Evolutionary conservation across 257 asterid genomes (phyloP).

Genomic region (Linderniella brevidens): DNA sequence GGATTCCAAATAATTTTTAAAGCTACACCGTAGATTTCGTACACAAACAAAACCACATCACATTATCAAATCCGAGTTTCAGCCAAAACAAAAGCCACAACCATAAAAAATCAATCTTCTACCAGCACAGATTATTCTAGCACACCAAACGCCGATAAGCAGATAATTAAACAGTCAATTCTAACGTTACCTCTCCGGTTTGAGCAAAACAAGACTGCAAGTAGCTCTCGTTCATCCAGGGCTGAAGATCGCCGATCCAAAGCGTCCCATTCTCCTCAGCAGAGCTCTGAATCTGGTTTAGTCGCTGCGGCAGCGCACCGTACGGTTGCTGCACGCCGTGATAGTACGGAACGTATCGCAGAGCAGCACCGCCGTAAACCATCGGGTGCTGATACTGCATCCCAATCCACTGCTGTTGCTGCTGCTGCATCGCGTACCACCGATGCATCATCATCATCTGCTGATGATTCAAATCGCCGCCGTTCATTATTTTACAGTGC

Average conservation of each 20-base stretch:
- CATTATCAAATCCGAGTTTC: too few relatives aligned
- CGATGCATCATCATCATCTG: too few relatives aligned
- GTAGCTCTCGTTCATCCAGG: constrained; percentile 92
- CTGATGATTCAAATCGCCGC: too few relatives aligned
- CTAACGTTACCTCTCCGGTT: constrained; percentile 46
- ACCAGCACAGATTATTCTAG: too few relatives aligned
- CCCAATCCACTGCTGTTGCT: constrained; percentile 34
- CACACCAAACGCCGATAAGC: too few relatives aligned
- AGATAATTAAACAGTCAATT: too few relatives aligned
- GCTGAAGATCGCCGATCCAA: constrained; percentile 99
- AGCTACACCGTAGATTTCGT: too few relatives aligned
- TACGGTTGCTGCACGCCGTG: constrained; percentile 41
- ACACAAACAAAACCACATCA: too few relatives aligned
- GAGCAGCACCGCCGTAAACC: constrained; percentile 52
- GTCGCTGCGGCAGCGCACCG: constrained; percentile 20
- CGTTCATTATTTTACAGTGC: too few relatives aligned
- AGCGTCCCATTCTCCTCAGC: constrained; percentile 76
- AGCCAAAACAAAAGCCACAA: too few relatives aligned
- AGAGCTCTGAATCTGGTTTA: constrained; percentile 34
- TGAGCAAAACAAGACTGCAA: constrained; percentile 66
- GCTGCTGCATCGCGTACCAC: constrained; percentile 15
- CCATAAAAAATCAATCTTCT: too few relatives aligned
- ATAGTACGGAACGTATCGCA: constrained; percentile 53
- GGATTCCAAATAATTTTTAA: too few relatives aligned
- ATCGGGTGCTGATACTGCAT: constrained; percentile 26